phyloP scores from a whole-genome alignment of 805 yeast genomes.

The Saccharomycopsis amapae region DNA sequence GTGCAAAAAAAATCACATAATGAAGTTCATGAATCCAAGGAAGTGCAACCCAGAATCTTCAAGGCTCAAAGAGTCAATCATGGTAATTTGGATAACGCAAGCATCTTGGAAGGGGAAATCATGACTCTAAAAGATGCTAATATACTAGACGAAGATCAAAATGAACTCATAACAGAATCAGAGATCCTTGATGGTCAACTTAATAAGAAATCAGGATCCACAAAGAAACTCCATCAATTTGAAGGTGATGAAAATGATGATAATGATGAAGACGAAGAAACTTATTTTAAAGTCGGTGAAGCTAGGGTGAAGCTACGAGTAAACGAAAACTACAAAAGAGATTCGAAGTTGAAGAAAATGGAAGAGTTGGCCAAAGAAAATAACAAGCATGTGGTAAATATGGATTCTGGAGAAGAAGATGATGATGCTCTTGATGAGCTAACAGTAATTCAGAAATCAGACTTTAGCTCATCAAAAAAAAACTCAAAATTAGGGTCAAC shows the following conservation, averaged over 20 bases:
- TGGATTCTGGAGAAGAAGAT: slow-evolving; percentile 11
- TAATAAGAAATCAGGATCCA: slow-evolving; percentile 26
- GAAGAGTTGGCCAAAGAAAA: slow-evolving; percentile 8
- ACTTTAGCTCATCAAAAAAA: slow-evolving; percentile 1
- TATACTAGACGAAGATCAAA: slow-evolving; percentile 28
- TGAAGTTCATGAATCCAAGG: too few species aligned
- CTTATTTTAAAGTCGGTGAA: slow-evolving; percentile 23
- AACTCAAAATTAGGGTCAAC: slow-evolving; percentile 8
- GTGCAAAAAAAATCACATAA: too few species aligned
- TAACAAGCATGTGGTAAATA: slow-evolving; percentile 12
- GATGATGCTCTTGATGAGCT: slow-evolving; percentile 6
- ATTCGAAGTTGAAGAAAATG: slow-evolving; percentile 1
- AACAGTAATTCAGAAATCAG: neutral
- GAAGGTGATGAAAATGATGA: slow-evolving; percentile 20
- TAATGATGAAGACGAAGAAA: slow-evolving; percentile 12
- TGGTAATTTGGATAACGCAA: slow-evolving; percentile 8
- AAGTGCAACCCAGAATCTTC: neutral
- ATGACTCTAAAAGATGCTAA: slow-evolving; percentile 40
- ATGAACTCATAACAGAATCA: slow-evolving; percentile 34
- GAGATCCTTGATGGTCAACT: slow-evolving; percentile 14
- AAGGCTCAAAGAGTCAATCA: neutral
- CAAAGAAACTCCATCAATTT: slow-evolving; percentile 15
- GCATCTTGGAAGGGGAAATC: slow-evolving; percentile 30
- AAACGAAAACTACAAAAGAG: slow-evolving; percentile 4
- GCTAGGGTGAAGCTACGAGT: slow-evolving; percentile 12